Base-by-base conservation (phyloP, 1,139 yeast species). In the Saccharomyces hybrid region DNA sequence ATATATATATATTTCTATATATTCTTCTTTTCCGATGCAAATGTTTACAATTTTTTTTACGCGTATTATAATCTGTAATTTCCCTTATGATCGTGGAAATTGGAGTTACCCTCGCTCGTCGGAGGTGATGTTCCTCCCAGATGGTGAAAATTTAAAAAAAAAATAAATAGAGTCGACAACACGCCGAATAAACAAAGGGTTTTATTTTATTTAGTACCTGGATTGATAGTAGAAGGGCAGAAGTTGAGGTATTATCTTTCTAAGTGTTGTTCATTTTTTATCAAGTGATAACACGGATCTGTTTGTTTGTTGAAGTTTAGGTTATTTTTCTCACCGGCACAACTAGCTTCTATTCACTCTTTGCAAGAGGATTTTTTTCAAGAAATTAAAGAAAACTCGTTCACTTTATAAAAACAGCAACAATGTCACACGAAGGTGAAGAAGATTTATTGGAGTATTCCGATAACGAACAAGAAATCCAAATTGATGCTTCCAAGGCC, bases 371-470 rank as follows among this genome's bases (percentile, higher is more conserved):
- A 19, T 19, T 19, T 5, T 19, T 19, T 5, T 23, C 48, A 38
- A 49, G 48, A 38, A 27, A 32, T 16, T 26, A 25, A 46, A 46
- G 11, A 38, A 38, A 38, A 8, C 25, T 38, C 25, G 44, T 38
- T 38, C 44, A 38, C 11, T 38, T 11, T 11, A 16, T 14, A 16
- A 46, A 11, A 46, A 9, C 28, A 46, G 47, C 28, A 55, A 50
- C 47, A 47, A 67, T 68, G 70, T 68, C 71, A 46, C 68, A 88
- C 86, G 95, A 88, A 82, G 96, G 95, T 70, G 98, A 91, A 86
- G 98, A 91, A 87, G 99, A 93, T 81, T 83, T 91, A 73, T 85
- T 93, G 77, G 98, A 91, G 75, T 91, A 93, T 82, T 90, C 97
- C 73, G 98, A 93, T 73, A 88, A 95, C 74, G 99, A 93, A 78